These are phyloP conservation scores for Corchorus olitorius DNA, from an alignment of 345 rosid species.

Conservation along the genomic window DNA sequence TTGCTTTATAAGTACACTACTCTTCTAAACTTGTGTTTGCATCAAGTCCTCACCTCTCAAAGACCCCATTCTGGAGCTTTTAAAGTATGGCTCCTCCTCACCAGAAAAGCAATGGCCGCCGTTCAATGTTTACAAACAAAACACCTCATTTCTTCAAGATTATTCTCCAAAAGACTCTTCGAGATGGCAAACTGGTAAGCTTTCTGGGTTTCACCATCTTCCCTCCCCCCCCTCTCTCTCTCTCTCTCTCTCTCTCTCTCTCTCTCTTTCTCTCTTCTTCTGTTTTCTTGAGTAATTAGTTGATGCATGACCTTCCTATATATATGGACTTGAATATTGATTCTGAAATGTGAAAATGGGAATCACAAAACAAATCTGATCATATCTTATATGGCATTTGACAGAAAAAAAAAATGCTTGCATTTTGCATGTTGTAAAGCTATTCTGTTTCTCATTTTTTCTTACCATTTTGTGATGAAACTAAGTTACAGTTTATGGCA, in stretches of 20 bases:
- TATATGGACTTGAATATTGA: not conserved
- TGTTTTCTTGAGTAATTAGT: not conserved
- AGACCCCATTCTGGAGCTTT: not conserved
- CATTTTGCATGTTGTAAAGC: not conserved
- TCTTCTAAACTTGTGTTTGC: not conserved
- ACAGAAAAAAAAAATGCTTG: not conserved
- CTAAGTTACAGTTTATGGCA: too few relatives aligned
- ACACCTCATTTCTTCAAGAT: constrained; percentile 9
- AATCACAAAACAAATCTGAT: too few relatives aligned
- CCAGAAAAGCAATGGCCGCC: not conserved
- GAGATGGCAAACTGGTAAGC: constrained; percentile 12
- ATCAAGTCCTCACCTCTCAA: not conserved
- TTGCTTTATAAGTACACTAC: too few relatives aligned
- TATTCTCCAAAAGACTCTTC: not conserved
- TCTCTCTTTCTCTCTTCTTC: not conserved
- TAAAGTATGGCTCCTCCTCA: constrained; percentile 15
- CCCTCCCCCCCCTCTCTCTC: too few relatives aligned
- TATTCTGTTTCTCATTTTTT: not conserved
- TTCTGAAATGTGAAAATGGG: not conserved
- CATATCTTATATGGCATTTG: not conserved
- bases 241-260: too few relatives aligned
- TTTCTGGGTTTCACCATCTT: not conserved
- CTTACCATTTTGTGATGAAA: not conserved
- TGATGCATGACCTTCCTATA: not conserved
- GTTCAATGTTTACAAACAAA: not conserved